Evolutionary conservation across 23 red algal species (phyloP).

Genomic region (Chondrus crispus): DNA sequence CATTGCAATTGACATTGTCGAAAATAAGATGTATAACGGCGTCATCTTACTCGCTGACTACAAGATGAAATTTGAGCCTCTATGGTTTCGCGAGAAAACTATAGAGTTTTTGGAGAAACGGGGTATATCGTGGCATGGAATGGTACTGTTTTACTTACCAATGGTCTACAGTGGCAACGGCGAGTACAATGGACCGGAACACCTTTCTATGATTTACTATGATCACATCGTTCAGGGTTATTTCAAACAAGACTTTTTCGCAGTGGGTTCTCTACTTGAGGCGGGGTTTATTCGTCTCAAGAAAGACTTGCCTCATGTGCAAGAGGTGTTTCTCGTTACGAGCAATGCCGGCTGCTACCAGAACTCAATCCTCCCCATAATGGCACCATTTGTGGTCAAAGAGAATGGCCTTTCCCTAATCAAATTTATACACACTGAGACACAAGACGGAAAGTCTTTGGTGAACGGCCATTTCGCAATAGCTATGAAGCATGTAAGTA

Average conservation of each 20-base stretch:
- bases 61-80: slow-evolving; percentile 35
- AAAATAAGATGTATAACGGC: background rate
- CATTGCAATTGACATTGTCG: background rate
- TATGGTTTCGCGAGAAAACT: slow-evolving; percentile 15
- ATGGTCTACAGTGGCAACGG: background rate
- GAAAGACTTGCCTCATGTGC: background rate
- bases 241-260: background rate
- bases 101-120: slow-evolving; percentile 31
- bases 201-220: slow-evolving; percentile 7
- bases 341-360: background rate
- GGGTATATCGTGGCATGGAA: slow-evolving; percentile 26
- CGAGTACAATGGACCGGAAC: background rate
- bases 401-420: background rate
- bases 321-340: background rate
- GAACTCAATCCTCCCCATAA: background rate
- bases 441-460: background rate
- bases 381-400: background rate
- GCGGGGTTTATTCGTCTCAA: slow-evolving; percentile 14
- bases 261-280: background rate
- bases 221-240: slow-evolving; percentile 26
- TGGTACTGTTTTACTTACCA: background rate
- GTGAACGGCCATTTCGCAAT: background rate
- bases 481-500: background rate
- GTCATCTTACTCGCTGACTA: slow-evolving; percentile 4
- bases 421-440: background rate